Evolutionary conservation across 1,284 basidiomycete genomes (phyloP), one percentile per base, ranked within the genome.

Genomic region (Anthracocystis walkeri): DNA sequence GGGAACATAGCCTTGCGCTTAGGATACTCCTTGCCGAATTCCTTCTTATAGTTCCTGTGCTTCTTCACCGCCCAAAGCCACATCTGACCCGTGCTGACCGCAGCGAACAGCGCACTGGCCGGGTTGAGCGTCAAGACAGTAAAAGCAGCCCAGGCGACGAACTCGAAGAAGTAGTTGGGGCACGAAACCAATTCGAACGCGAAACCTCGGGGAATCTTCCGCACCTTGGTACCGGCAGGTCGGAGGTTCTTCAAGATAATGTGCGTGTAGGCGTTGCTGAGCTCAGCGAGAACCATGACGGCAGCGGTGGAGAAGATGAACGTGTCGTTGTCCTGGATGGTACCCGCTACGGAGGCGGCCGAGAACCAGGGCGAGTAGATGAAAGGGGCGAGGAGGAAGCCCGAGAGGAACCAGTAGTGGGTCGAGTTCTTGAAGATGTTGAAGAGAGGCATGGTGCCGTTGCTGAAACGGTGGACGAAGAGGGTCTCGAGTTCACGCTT

Each of bases 151-250:
- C 96, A 97, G 0, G 88, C 91, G 41, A 97, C 73, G 31, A 88
- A 72, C 48, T 99, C 97, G 84, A 96, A 98, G 84, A 94, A 91
- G 87, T 99, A 99, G 86, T 99, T 98, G 33, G 97, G 94, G 87
- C 90, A 93, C 7, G 93, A 92, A 42, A 97, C 90, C 42, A 90
- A 87, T 65, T 90, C 88, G 87, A 98, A 99, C 3, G 93, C 93
- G 51, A 87, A 87, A 2, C 88, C 96, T 27, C 88, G 88, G 0
- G 97, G 96, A 80, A 97, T 92, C 27, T 90, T 91, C 63, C 96
- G 91, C 63, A 89, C 90, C 65, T 90, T 91, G 8, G 93, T 91
- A 18, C 93, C 92, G 18, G 90, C 89, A 0, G 94, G 93, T 27
- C 97, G 91, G 45, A 99, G 90, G 58, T 89, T 88, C 53, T 93